These are phyloP conservation scores for Botryobasidium botryosum DNA, from an alignment of 768 basidiomycete species.

Conservation along the genomic window DNA sequence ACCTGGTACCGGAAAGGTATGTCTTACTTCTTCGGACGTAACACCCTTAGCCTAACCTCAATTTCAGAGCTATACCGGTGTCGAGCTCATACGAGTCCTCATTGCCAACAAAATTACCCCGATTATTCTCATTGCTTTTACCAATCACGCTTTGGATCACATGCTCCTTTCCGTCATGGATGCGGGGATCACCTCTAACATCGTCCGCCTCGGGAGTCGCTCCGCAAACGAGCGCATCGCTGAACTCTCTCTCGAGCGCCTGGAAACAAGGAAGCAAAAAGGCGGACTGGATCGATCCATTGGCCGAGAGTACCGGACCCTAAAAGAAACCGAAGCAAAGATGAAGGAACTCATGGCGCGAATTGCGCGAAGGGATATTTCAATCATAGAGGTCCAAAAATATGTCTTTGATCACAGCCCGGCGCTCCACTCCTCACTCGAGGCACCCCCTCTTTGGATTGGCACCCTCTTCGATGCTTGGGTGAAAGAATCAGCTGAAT, in stretches of 20 bases:
- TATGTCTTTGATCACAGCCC: too few species aligned
- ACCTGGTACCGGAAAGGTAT: conserved; percentile 66
- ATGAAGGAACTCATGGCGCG: conserved; percentile 32
- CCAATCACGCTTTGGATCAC: conserved; percentile 68
- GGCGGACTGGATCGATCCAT: conserved; percentile 27
- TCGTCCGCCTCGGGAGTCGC: conserved; percentile 47
- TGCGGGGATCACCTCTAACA: conserved; percentile 38
- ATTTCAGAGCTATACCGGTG: conserved; percentile 51
- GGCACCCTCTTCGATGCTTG: too few species aligned
- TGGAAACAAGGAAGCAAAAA: conserved; percentile 30
- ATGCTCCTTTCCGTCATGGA: conserved; percentile 50
- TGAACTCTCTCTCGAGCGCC: conserved; percentile 44
- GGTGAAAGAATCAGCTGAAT: too few species aligned
- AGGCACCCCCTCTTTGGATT: too few species aligned
- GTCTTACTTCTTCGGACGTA: too few species aligned
- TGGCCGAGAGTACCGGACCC: conserved; percentile 20
- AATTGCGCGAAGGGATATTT: too few species aligned
- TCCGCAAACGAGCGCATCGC: conserved; percentile 13
- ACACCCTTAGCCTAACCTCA: not conserved
- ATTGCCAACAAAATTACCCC: conserved; percentile 34
- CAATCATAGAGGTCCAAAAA: too few species aligned
- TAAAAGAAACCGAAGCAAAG: conserved; percentile 31
- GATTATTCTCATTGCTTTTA: conserved; percentile 46
- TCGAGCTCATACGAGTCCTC: conserved; percentile 52
- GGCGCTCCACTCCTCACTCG: too few species aligned